A percentile compares a stretch with the other conserved stretches of the same genome.
These are phyloP conservation scores for Jamesozyma hellenica DNA, from an alignment of 805 yeast species.

Conservation along the genomic window DNA sequence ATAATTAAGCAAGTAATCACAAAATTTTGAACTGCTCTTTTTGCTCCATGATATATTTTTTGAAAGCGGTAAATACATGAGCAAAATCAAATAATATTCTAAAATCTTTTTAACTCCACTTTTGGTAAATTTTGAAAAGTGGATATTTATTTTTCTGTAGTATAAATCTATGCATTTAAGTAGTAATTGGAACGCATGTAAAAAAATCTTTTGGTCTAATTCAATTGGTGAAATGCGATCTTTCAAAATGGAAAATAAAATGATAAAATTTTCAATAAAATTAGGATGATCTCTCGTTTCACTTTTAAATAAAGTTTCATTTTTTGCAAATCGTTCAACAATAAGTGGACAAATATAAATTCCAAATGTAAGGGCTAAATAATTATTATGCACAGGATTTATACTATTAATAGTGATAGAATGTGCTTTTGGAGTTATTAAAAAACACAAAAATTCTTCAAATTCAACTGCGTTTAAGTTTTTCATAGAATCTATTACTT, in stretches of 20 bases:
- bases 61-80: not conserved
- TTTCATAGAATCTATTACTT: conserved; percentile 29
- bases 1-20: not conserved
- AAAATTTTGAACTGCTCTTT: not conserved
- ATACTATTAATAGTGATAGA: too few species aligned
- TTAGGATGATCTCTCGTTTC: too few species aligned
- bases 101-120: too few species aligned
- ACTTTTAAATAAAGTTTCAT: not conserved
- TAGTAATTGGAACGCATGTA: not conserved
- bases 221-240: not conserved
- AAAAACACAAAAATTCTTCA: conserved; percentile 9
- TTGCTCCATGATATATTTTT: not conserved
- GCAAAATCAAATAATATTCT: too few species aligned
- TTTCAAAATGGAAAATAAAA: not conserved
- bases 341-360: conserved; percentile 7
- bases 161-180: not conserved
- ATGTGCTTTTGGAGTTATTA: conserved; percentile 7
- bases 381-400: not conserved
- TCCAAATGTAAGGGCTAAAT: conserved; percentile 10
- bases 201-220: not conserved
- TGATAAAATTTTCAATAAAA: not conserved
- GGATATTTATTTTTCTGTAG: not conserved
- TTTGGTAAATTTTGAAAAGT: not conserved
- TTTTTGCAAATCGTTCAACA: conserved; percentile 2
- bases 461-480: conserved; percentile 15